Percentiles rank a stretch among this genome's conserved stretches.
phyloP scores from a whole-genome alignment of 2,329 filamentous ascomycete genomes.

The Cladosporium cucumerinum region DNA sequence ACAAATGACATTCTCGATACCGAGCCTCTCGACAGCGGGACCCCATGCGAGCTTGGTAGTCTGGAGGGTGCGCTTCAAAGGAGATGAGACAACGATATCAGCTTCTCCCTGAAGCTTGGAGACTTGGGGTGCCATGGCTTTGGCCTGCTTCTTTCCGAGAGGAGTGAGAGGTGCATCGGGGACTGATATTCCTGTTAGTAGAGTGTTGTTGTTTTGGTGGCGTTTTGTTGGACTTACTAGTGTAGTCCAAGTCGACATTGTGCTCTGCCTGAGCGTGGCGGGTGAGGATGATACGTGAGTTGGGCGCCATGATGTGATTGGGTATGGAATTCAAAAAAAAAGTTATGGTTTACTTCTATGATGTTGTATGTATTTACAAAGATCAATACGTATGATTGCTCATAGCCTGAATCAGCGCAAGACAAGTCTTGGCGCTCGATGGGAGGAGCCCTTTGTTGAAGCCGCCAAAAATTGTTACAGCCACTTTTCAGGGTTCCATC shows the following conservation, averaged over 20 bases:
- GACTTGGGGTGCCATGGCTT: slow-evolving; percentile 29
- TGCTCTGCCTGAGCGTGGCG: slow-evolving; percentile 34
- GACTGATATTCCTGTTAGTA: slow-evolving; percentile 21
- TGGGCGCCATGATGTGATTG: slow-evolving; percentile 30
- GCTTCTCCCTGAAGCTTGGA: slow-evolving; percentile 24
- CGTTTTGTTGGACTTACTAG: slow-evolving; percentile 23
- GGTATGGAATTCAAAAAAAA: neutral
- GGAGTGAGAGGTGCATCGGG: slow-evolving; percentile 33
- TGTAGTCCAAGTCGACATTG: slow-evolving; percentile 34
- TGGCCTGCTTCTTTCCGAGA: slow-evolving; percentile 34
- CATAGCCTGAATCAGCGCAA: slow-evolving; percentile 9
- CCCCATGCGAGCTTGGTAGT: slow-evolving; percentile 32
- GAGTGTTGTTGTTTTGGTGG: neutral
- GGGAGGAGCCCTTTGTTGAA: slow-evolving; percentile 1
- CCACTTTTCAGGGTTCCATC: neutral
- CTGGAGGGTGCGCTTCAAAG: slow-evolving; percentile 33
- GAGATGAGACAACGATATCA: slow-evolving; percentile 31
- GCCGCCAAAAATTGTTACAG: neutral
- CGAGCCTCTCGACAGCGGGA: slow-evolving; percentile 28
- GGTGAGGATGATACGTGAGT: slow-evolving; percentile 33
- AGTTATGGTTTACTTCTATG: neutral
- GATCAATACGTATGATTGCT: neutral
- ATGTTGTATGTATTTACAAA: neutral
- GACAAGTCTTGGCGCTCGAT: neutral
- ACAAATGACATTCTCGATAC: slow-evolving; percentile 28